Base-by-base conservation (phyloP, 768 basidiomycete genomes). In the Clitopilus hobsonii region DNA sequence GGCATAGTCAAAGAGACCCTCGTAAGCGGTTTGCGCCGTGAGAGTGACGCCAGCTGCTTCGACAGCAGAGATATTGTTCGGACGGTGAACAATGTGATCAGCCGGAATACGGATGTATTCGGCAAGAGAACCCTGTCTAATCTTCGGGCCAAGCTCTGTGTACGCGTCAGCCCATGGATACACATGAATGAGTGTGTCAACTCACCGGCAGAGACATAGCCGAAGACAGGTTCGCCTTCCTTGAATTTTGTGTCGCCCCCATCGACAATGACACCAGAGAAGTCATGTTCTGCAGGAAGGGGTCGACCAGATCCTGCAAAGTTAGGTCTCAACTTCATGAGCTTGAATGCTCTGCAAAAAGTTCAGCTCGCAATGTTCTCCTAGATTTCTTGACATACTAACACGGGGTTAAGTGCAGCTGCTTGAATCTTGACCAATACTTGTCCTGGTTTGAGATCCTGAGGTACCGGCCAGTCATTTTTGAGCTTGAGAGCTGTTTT, bases 331-430 rank as follows among this genome's bases (percentile, higher is more conserved):
- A 69, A 1, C 16, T 62, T 63, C 79, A 87, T 80, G 1, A 82
- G 0, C 62, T 88, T 89, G 66, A 77, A 84, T 0, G 80, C 84
- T 29, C 86, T 88, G 58, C 23, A 38, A 28, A 54, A n/a, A 16
- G n/a, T 27, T 20, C n/a, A 27, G 41, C 6, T 25, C 56, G 20
- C n/a, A 48, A n/a, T 32, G 53, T 25, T 0, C 26, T 48, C 36
- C 26, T 32, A 54, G 16, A 53, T 20, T 24, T 8, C 36, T 8
- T 18, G 2, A 38, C n/a, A 26, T 29, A 62, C 79, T 57, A 65
- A 87, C 83, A 84, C 75, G 1, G 88, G 88, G 61, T 92, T 92
- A 38, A 91, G 70, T 0, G 86, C 85, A 0, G 77, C 71, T 27
- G 71, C 74, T 38, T 73, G 73, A 5, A 74, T 63, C 54, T 66